Percentiles rank a stretch among this genome's conserved stretches.
These are phyloP conservation scores for Cyclocybe cylindracea DNA, from an alignment of 768 basidiomycete species.

Conservation along the genomic window DNA sequence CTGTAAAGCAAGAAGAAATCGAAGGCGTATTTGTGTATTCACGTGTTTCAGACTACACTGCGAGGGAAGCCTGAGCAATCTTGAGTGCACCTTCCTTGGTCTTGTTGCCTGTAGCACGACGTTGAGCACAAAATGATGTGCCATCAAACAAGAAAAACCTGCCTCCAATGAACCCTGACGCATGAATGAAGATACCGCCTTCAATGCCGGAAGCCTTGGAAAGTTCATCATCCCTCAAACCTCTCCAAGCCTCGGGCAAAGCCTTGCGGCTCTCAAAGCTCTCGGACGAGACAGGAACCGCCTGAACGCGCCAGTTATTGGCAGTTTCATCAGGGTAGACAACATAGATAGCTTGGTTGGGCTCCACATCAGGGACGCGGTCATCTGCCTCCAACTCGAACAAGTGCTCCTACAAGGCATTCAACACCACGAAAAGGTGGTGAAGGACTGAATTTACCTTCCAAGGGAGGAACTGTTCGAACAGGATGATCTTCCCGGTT, in stretches of 20 bases:
- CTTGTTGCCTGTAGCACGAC: constrained; percentile 65
- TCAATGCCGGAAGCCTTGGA: constrained; percentile 73
- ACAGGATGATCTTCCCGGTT: constrained; percentile 75
- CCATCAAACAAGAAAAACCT: constrained; percentile 19
- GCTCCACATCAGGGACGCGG: constrained; percentile 32
- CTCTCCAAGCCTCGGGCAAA: constrained; percentile 92
- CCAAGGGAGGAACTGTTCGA: constrained; percentile 84
- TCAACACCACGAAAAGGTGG: neutral
- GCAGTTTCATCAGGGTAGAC: constrained; percentile 85
- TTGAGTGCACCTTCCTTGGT: constrained; percentile 85
- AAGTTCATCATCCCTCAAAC: constrained; percentile 82
- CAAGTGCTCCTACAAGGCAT: constrained; percentile 65
- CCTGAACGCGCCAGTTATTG: constrained; percentile 88
- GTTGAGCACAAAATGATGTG: neutral
- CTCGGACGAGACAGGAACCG: constrained; percentile 78
- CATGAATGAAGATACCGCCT: constrained; percentile 91
- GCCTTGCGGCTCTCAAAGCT: constrained; percentile 92
- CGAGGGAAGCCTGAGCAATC: constrained; percentile 73
- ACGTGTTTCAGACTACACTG: constrained; percentile 25
- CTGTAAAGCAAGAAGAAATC: neutral
- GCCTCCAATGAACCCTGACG: constrained; percentile 97
- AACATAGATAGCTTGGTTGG: constrained; percentile 73
- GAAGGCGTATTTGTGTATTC: neutral
- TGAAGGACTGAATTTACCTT: constrained; percentile 52
- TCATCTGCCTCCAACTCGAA: constrained; percentile 79